Conservation (phyloP, 1,139 yeast genomes). For the Nakaseomyces bracarensis region DNA sequence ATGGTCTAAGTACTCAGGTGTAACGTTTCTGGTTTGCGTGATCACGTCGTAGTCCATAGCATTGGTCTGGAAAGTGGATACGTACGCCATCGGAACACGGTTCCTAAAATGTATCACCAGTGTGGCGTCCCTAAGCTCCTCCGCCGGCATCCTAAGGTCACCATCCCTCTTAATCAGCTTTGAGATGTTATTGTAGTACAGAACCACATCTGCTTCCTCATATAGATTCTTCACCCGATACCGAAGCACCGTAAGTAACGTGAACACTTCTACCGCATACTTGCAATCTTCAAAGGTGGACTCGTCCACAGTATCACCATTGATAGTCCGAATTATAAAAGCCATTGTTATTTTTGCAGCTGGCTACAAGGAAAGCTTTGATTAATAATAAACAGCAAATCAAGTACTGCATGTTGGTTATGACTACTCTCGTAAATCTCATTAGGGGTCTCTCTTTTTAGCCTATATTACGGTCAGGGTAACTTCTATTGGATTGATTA, state of each 20-base stretch:
- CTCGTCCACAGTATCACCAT: conserved; percentile 2
- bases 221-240: neutral
- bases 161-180: neutral
- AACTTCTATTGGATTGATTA: too few species aligned
- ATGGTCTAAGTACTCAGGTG: neutral
- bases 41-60: neutral
- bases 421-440: too few species aligned
- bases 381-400: too few species aligned
- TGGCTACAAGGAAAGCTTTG: too few species aligned
- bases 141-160: neutral
- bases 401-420: too few species aligned
- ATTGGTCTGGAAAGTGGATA: neutral
- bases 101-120: neutral
- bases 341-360: neutral
- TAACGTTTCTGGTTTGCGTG: neutral
- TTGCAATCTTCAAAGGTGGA: conserved; percentile 4
- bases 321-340: conserved; percentile 6
- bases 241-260: neutral
- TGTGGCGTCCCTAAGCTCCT: neutral
- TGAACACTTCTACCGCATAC: conserved; percentile 2
- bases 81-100: conserved; percentile 2
- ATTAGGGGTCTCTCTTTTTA: too few species aligned
- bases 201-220: conserved; percentile 2
- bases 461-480: too few species aligned
- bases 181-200: neutral